These are phyloP conservation scores for Beauveria sp. DNA, from an alignment of 2,329 filamentous ascomycete genomes.

Conservation along the genomic window DNA sequence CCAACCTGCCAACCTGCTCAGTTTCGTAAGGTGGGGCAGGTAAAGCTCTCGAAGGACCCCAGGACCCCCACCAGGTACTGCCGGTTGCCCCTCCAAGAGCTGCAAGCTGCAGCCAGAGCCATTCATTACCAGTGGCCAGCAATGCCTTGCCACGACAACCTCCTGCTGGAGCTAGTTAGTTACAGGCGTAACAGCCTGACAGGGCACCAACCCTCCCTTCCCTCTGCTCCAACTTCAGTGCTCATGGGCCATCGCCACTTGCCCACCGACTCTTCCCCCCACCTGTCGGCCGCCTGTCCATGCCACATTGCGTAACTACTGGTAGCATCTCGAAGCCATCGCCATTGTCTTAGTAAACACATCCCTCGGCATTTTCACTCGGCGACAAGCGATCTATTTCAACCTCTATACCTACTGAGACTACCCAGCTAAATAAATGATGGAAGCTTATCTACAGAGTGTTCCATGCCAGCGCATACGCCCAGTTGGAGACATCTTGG, in stretches of 20 bases:
- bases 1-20: background rate
- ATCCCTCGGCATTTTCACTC: too few relatives aligned
- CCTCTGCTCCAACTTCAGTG: background rate
- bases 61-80: background rate
- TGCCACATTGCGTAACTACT: background rate
- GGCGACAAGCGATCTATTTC: too few relatives aligned
- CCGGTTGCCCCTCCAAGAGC: background rate
- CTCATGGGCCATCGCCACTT: background rate
- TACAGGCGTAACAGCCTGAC: background rate
- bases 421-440: background rate
- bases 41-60: background rate
- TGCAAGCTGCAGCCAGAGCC: background rate
- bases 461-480: background rate
- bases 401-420: background rate
- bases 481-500: background rate
- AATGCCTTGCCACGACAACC: background rate
- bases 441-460: background rate
- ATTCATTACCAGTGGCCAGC: background rate
- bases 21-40: constrained; percentile 8
- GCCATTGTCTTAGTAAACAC: background rate
- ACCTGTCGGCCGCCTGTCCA: background rate
- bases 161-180: background rate
- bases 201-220: background rate
- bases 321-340: background rate
- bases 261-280: background rate